phyloP scores from a whole-genome alignment of 106 monocot species.

The Platanthera zijinensis region DNA sequence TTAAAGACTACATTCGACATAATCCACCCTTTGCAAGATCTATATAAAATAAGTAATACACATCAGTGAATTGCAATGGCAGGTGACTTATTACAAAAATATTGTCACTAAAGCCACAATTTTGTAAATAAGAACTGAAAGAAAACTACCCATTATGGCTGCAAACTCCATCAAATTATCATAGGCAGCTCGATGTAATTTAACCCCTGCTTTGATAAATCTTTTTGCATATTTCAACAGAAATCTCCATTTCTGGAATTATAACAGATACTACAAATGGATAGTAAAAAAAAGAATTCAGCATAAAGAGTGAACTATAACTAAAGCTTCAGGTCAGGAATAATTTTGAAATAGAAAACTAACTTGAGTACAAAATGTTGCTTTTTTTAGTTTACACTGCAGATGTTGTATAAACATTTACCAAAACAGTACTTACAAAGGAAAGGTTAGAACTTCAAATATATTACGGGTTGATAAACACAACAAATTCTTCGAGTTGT shows the following conservation, averaged over 20 bases:
- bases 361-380: not conserved
- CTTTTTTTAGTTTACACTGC: not conserved
- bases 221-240: constrained; percentile 59
- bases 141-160: constrained; percentile 61
- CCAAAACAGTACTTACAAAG: not conserved
- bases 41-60: too few species aligned
- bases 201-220: constrained; percentile 77
- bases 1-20: too few species aligned
- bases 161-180: constrained; percentile 97
- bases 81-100: not conserved
- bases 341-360: not conserved
- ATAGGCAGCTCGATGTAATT: constrained; percentile 63
- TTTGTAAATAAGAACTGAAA: not conserved
- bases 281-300: not conserved
- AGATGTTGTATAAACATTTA: not conserved
- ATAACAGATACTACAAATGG: constrained; percentile 64
- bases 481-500: not conserved
- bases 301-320: not conserved
- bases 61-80: not conserved
- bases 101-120: not conserved
- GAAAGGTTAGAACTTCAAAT: not conserved
- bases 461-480: not conserved
- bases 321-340: not conserved
- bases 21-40: too few species aligned
- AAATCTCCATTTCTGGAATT: constrained; percentile 57